Percentiles rank a stretch among this genome's conserved stretches.
Conservation (phyloP, 2,329 filamentous ascomycete species). For the Fusarium abutilonis region DNA sequence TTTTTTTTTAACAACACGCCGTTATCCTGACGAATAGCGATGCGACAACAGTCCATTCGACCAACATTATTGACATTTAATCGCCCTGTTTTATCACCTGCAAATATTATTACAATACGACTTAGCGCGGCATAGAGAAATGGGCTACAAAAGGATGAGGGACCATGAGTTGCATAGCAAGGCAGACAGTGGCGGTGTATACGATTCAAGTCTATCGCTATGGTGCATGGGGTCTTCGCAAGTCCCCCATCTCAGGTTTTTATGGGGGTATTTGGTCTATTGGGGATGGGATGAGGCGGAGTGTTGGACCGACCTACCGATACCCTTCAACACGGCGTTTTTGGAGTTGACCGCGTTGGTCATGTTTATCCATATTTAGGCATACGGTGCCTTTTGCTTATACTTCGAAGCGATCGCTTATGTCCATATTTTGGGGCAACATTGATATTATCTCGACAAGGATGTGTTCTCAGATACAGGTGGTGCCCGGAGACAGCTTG, state of each 20-base stretch:
- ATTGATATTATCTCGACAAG: slow-evolving; percentile 16
- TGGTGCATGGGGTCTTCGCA: slow-evolving; percentile 35
- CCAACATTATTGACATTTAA: slow-evolving; percentile 28
- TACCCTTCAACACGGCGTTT: slow-evolving; percentile 46
- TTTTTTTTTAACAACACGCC: slow-evolving; percentile 22
- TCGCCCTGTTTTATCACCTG: slow-evolving; percentile 36
- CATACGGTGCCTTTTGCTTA: slow-evolving; percentile 24
- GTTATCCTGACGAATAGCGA: slow-evolving; percentile 14
- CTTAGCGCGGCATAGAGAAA: slow-evolving; percentile 46
- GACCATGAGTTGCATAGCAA: slow-evolving; percentile 30
- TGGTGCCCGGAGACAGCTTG: not conserved
- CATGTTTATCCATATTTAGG: slow-evolving; percentile 24
- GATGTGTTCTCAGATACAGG: slow-evolving; percentile 20
- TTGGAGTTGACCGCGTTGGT: slow-evolving; percentile 35
- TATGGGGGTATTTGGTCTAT: slow-evolving; percentile 30
- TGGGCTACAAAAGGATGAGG: slow-evolving; percentile 40
- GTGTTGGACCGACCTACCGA: slow-evolving; percentile 42
- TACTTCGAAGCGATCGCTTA: slow-evolving; percentile 41
- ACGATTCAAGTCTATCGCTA: slow-evolving; percentile 47
- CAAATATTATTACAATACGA: slow-evolving; percentile 43
- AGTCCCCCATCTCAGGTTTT: slow-evolving; percentile 31
- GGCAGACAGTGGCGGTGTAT: slow-evolving; percentile 42
- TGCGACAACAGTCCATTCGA: slow-evolving; percentile 11
- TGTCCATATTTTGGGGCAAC: slow-evolving; percentile 17
- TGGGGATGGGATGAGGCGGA: slow-evolving; percentile 36